Conservation (phyloP, 768 basidiomycete genomes). For the Calocera cornea region DNA sequence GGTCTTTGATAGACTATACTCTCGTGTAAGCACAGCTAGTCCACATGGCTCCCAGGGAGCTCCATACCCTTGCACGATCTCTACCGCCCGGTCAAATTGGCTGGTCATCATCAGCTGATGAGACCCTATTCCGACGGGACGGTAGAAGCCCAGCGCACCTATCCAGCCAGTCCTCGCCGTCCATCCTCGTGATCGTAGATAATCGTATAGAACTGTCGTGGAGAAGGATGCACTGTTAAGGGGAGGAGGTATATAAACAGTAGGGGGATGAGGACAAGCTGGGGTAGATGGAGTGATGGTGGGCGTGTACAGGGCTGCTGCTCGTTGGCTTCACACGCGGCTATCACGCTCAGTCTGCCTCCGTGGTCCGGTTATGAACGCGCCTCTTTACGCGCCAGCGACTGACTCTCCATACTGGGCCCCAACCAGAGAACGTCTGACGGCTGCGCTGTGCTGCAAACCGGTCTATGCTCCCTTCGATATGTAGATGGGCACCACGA, state of each 20-base stretch:
- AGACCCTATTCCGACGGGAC: neutral
- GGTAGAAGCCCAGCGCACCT: neutral
- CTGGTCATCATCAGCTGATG: conserved; percentile 14
- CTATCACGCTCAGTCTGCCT: neutral
- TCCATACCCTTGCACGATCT: conserved; percentile 61
- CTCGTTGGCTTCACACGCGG: neutral
- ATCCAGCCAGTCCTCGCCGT: neutral
- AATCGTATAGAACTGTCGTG: neutral
- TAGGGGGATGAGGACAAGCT: neutral
- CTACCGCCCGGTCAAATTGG: conserved; percentile 87
- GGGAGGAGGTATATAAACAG: neutral
- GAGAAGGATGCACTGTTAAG: neutral
- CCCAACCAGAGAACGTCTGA: too few relatives aligned
- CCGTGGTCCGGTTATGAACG: neutral
- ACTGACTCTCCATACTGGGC: neutral
- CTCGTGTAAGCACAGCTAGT: too few relatives aligned
- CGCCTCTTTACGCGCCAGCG: neutral
- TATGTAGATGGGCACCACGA: neutral
- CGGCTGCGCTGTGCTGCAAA: neutral
- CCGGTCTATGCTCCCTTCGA: neutral
- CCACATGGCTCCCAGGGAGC: neutral
- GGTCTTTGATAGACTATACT: conserved; percentile 61
- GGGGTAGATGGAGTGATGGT: neutral
- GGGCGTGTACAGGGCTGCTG: neutral
- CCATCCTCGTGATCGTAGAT: neutral